Evolutionary conservation across 2,329 filamentous ascomycete genomes (phyloP), one percentile per base, ranked within the genome.

Genomic region (Beauveria australis): DNA sequence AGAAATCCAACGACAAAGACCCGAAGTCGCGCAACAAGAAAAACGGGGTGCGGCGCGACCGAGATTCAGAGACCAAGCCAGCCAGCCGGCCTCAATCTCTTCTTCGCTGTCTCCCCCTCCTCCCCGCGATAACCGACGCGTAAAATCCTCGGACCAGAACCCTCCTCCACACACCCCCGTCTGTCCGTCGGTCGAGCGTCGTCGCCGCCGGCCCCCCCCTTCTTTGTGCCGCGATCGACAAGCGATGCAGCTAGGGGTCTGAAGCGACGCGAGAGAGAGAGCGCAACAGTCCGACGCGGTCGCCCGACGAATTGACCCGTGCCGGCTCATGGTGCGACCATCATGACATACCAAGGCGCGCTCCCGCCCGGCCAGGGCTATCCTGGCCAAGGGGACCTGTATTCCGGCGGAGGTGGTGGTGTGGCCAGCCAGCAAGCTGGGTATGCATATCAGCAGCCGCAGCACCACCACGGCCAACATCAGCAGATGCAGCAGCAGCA

Each of bases 311-410:
- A 52, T 59, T 52, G 56, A 40, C 47, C 14, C 26, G n/a, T 22
- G 46, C 19, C 41, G 46, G 53, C 49, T 64, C 52, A 67, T 67
- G 66, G 54, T 60, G 56, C 61, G 59, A 62, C 67, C 69, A 68
- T 67, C 63, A 71, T 74, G 69, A 70, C 68, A 64, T 73, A 70
- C 68, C 70, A 71, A 65, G 72, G 71, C 68, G 71, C 69, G 64
- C 69, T 75, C 71, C 74, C 75, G 67, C 69, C 73, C 64, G 73
- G 74, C 67, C 73, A 74, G 69, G 69, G 69, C 64, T 77, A 69
- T 67, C 68, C 71, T 63, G 73, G 70, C 68, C 74, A 76, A 66
- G 70, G 67, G 64, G 67, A 69, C 59, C 66, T 70, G 60, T 63
- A 64, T 26, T 47, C 49, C 30, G 60, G 43, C 43, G 53, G 48